Evolutionary conservation across 768 basidiomycete genomes (phyloP).

Genomic region (Podaxis sp.): DNA sequence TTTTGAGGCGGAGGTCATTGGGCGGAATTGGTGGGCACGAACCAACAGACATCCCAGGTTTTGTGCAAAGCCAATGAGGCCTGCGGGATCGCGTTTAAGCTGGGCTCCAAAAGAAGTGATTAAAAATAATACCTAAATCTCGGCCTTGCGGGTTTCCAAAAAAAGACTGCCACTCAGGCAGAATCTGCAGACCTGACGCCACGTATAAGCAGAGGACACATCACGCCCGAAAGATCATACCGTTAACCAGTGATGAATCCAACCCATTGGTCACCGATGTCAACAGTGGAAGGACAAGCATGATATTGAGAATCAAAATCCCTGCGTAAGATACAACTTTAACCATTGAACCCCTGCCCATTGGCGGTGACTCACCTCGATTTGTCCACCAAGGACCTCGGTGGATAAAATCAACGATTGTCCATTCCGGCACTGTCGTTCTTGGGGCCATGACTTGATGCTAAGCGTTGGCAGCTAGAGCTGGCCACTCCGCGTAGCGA

Average conservation of each 20-base stretch:
- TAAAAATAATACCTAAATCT: constrained; percentile 39
- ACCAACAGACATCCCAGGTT: constrained; percentile 54
- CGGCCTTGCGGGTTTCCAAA: constrained; percentile 54
- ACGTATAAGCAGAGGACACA: not conserved
- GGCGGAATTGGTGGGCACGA: constrained; percentile 20
- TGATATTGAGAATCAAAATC: constrained; percentile 57
- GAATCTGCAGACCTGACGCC: constrained; percentile 58
- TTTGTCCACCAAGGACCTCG: constrained; percentile 62
- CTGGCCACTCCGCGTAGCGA: not conserved
- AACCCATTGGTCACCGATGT: constrained; percentile 68
- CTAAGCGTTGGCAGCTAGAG: constrained; percentile 6
- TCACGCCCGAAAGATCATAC: constrained; percentile 19
- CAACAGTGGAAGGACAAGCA: constrained; percentile 60
- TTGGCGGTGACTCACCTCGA: constrained; percentile 38
- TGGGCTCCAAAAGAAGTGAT: not conserved
- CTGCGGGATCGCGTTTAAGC: constrained; percentile 29
- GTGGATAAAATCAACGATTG: constrained; percentile 60
- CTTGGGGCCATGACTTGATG: constrained; percentile 20
- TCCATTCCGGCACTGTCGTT: constrained; percentile 43
- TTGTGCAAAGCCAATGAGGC: constrained; percentile 67
- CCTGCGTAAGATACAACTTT: constrained; percentile 33
- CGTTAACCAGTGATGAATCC: constrained; percentile 66
- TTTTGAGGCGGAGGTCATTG: not conserved
- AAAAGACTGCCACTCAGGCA: constrained; percentile 61
- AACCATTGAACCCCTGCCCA: not conserved